phyloP scores from a whole-genome alignment of 768 basidiomycete species.

The Chalciporus pseudorubinellus region DNA sequence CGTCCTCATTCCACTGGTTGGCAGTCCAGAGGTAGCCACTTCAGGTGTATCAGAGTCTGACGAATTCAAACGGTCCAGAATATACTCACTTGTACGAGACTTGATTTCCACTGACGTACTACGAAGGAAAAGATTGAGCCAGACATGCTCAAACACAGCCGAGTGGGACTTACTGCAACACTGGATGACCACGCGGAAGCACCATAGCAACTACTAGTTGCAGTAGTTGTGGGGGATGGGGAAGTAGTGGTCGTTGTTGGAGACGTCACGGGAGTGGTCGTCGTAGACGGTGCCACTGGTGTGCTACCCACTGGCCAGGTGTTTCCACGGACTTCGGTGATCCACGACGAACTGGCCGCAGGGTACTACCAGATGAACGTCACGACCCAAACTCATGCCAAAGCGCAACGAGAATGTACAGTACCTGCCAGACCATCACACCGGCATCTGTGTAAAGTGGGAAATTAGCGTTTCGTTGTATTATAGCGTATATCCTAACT shows the following conservation, averaged over 20 bases:
- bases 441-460: constrained; percentile 33
- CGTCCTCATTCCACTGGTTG: constrained; percentile 45
- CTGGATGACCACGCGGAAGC: constrained; percentile 42
- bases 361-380: constrained; percentile 33
- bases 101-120: constrained; percentile 43
- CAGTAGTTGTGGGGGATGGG: constrained; percentile 20
- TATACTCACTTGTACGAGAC: constrained; percentile 40
- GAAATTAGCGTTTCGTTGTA: background rate
- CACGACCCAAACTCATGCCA: background rate
- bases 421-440: constrained; percentile 45
- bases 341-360: constrained; percentile 39
- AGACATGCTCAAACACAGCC: background rate
- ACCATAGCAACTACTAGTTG: constrained; percentile 38
- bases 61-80: background rate
- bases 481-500: constrained; percentile 24
- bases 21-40: constrained; percentile 52
- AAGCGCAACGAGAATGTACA: background rate
- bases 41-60: background rate
- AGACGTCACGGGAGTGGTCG: background rate
- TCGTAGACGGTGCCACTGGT: background rate
- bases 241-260: constrained; percentile 5
- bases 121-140: background rate
- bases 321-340: constrained; percentile 36
- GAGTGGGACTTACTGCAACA: constrained; percentile 33
- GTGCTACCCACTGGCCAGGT: constrained; percentile 34